These are phyloP conservation scores for Phytophthora europaea DNA, from an alignment of 352 stramenopile genomes.

Conservation along the genomic window DNA sequence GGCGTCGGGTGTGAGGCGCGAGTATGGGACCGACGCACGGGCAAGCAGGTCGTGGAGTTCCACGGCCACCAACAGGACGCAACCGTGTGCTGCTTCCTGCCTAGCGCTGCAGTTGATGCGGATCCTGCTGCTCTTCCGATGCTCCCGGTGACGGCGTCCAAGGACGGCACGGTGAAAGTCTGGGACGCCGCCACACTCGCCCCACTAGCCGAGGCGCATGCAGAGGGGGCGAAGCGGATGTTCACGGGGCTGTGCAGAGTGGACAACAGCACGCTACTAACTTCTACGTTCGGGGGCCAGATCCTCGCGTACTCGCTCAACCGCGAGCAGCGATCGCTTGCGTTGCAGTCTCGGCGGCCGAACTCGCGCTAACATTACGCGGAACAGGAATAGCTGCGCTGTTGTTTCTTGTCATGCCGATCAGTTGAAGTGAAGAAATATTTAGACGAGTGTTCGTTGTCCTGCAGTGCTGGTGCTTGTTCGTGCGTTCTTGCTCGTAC, in stretches of 20 bases:
- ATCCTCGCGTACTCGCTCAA: constrained; percentile 60
- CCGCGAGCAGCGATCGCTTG: constrained; percentile 33
- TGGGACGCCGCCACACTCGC: constrained; percentile 56
- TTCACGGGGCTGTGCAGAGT: constrained; percentile 70
- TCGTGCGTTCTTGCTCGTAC: not conserved
- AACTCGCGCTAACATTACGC: constrained; percentile 15
- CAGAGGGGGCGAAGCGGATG: constrained; percentile 56
- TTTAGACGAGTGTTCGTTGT: constrained; percentile 16
- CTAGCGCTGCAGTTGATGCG: constrained; percentile 4
- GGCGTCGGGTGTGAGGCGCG: constrained; percentile 79
- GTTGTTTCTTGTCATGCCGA: constrained; percentile 1
- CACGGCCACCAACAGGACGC: constrained; percentile 81
- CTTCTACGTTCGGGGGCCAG: constrained; percentile 64
- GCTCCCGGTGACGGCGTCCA: constrained; percentile 74
- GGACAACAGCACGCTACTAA: constrained; percentile 47
- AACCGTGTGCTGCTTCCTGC: constrained; percentile 78
- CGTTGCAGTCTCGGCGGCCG: constrained; percentile 8
- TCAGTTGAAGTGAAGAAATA: constrained; percentile 26
- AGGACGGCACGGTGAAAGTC: constrained; percentile 81
- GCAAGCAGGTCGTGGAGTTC: constrained; percentile 66
- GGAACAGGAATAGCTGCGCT: constrained; percentile 31
- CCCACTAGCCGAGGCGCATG: constrained; percentile 56
- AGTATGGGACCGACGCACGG: constrained; percentile 83
- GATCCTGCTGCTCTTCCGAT: constrained; percentile 21
- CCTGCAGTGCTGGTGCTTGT: not conserved